These are phyloP conservation scores for Eruca vesicaria DNA, from an alignment of 441 rosid species.

Conservation along the genomic window DNA sequence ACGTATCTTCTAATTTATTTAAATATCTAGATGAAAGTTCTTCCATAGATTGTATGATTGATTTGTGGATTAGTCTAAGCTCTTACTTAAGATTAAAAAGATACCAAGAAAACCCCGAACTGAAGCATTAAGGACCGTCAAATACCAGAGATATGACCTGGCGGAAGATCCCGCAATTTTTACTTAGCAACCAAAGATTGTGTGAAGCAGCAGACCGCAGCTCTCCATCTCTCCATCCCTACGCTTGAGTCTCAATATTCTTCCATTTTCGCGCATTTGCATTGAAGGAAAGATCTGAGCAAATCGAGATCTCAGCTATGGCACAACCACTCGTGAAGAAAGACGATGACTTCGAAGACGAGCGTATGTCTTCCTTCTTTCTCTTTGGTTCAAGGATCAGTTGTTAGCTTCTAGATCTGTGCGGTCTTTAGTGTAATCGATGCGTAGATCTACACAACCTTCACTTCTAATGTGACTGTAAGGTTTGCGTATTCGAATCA, in stretches of 20 bases:
- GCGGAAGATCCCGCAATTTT: neutral
- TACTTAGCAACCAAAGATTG: neutral
- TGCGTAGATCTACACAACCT: neutral
- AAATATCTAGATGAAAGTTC: no score
- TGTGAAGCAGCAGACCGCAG: neutral
- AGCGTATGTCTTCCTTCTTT: slow-evolving; percentile 48
- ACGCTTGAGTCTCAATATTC: neutral
- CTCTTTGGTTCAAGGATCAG: neutral
- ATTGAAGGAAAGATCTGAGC: neutral
- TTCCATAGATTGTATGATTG: no score
- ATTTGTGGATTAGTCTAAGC: no score
- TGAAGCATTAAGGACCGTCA: neutral
- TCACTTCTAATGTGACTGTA: neutral
- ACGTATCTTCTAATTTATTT: no score
- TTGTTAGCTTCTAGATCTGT: slow-evolving; percentile 50
- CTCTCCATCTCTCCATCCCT: neutral
- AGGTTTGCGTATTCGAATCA: neutral
- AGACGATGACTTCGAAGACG: slow-evolving; percentile 98
- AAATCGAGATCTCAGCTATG: slow-evolving; percentile 43
- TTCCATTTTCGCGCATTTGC: neutral
- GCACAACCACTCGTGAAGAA: slow-evolving; percentile 95
- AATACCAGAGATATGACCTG: neutral
- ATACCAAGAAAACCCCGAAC: no score
- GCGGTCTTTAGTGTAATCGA: neutral
- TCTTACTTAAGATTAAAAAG: no score